Evolutionary conservation across 805 yeast genomes (phyloP).

Genomic region (Candida krabiensis): DNA sequence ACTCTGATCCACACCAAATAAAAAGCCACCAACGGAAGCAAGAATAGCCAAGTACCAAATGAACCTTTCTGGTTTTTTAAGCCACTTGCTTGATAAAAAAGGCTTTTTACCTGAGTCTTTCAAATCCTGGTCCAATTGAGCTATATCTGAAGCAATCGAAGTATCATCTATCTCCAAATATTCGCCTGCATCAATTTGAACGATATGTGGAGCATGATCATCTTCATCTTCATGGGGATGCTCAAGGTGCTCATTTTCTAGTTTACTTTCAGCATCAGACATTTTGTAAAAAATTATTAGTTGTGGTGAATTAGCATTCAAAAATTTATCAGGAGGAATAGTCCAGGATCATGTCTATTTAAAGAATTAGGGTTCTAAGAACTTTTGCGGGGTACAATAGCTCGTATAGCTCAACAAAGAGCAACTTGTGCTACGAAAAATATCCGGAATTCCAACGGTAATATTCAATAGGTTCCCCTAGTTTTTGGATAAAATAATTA

Average conservation of each 20-base stretch:
- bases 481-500: no score
- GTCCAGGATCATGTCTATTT: no score
- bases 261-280: constrained; percentile 3
- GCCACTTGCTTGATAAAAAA: constrained; percentile 11
- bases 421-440: no score
- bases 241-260: constrained; percentile 10
- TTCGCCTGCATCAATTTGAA: constrained; percentile 15
- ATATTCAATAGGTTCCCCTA: no score
- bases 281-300: no score
- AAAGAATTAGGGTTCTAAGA: no score
- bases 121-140: constrained; percentile 6
- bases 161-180: constrained; percentile 11
- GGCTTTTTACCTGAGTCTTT: constrained; percentile 8
- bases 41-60: constrained; percentile 14
- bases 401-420: no score
- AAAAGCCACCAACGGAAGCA: constrained; percentile 15
- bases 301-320: no score
- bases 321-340: no score
- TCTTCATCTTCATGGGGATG: not conserved
- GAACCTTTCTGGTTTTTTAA: constrained; percentile 10
- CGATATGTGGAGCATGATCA: not conserved
- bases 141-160: constrained; percentile 7
- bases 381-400: no score
- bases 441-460: no score
- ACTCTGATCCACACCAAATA: constrained; percentile 17